Base-by-base conservation (phyloP, 352 stramenopile genomes). In the Pythium rishiriense region DNA sequence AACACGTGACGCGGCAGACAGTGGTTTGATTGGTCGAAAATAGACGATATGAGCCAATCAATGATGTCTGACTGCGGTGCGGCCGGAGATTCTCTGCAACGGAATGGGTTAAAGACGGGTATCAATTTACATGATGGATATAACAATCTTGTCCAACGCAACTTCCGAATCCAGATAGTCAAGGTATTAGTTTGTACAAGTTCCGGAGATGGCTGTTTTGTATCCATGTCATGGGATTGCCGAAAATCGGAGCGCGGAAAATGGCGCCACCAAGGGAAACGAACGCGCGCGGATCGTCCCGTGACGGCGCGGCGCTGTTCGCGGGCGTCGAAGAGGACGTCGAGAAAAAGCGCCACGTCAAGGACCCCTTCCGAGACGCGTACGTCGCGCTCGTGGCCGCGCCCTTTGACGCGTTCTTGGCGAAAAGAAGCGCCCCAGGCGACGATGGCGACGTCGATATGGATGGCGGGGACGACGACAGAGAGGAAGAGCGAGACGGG, bases 281-380 rank as follows among this genome's bases (percentile, higher is more conserved):
- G 35, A 60, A n/a, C 2, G 57, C 47, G 31, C 59, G 42, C 19
- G 53, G 31, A 37, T 5, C n/a, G 24, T 37, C 62, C 48, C 24
- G 56, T 4, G 25, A 25, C 8, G 28, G 29, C 51, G 46, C 45
- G 1, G 47, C 54, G n/a, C 24, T 53, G 37, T 59, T 26, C 21
- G 64, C 48, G 45, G 59, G 43, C 31, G 63, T 77, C 26, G 70
- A 81, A 33, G 70, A 74, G 21, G 74, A 79, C 53, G 54, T 79
- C 11, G 68, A 81, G 64, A 75, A 73, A 68, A 66, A 67, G 53
- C 68, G 65, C n/a, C 68, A 78, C 48, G 28, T 75, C 28, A 76
- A 69, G 43, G 52, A 79, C 47, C 68, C 71, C 31, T 81, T 79
- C 59, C 43, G 66, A 50, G 64, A 75, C 25, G 33, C 67, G 15